phyloP scores from a whole-genome alignment of 2,329 filamentous ascomycete genomes.

The Cryphonectria carpinicola region DNA sequence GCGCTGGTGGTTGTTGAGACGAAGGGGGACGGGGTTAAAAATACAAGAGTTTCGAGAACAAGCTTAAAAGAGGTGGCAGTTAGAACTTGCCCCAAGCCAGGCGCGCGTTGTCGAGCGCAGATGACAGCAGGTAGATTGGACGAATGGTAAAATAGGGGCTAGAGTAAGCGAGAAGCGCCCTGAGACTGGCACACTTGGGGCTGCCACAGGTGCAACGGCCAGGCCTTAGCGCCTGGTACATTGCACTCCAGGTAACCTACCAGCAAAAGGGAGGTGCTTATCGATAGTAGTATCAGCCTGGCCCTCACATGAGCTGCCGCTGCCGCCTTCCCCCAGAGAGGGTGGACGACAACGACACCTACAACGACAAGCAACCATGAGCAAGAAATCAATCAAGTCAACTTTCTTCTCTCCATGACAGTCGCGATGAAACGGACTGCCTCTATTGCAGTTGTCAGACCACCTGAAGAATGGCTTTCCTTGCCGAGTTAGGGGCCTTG shows the following conservation, averaged over 20 bases:
- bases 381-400: too few relatives aligned
- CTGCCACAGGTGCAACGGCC: neutral
- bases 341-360: neutral
- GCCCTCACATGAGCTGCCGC: neutral
- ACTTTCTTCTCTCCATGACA: neutral
- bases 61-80: constrained; percentile 21
- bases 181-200: neutral
- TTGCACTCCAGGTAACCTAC: neutral
- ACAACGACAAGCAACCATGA: neutral
- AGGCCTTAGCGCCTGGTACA: neutral
- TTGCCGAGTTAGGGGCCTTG: constrained; percentile 65
- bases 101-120: constrained; percentile 1
- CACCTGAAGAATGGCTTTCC: constrained; percentile 65
- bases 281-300: neutral
- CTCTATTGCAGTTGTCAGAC: neutral
- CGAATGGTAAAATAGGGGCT: neutral
- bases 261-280: neutral
- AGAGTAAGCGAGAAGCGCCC: neutral
- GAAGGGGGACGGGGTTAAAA: neutral
- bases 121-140: constrained; percentile 1
- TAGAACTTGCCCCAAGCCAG: neutral
- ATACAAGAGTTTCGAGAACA: neutral
- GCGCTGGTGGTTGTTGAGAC: constrained; percentile 21
- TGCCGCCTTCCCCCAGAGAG: neutral
- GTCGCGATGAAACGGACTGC: constrained; percentile 10